Base-by-base conservation (phyloP, 1,284 basidiomycete species). In the Apiotrichum montevideense region DNA sequence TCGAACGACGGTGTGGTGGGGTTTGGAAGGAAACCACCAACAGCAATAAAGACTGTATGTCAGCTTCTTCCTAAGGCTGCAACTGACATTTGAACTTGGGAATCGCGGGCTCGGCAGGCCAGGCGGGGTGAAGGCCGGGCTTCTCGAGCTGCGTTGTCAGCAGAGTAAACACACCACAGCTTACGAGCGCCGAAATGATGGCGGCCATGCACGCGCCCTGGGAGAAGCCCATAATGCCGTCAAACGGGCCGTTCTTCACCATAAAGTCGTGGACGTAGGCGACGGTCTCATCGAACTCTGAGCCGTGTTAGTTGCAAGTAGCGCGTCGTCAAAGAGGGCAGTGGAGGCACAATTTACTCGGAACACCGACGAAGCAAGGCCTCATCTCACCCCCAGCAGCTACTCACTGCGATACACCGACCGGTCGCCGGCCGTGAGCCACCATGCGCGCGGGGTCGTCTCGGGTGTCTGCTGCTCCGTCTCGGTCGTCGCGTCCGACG, bases 131-230 rank as follows among this genome's bases (percentile, higher is more conserved):
- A 2, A 80, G 63, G 7, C 82, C 71, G 0, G 83, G 83, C 57
- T 78, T 79, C 65, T 83, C 82, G 33, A 84, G 75, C 80, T 83
- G 61, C 9, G 47, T 6, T 43, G 45, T 56, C 40, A 33, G 59
- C 42, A n/a, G 10, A 29, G 44, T 4, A 13, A 3, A 41, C 29
- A 35, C 3, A 11, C 14, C 14, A 4, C n/a, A 11, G 74, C 83
- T 51, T 67, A 90, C 89, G 70, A 91, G 70, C 42, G 88, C 87
- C 45, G 86, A 76, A 35, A 92, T 76, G 33, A 90, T 68, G 6
- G 84, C 85, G 34, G 88, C 90, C 79, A 92, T 83, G 11, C 84
- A 85, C 13, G 87, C 90, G 35, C 90, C 90, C 77, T 93, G 89
- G 55, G 87, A 88, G 74, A 90, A 90, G 7, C 88, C 89, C 70